Conservation (phyloP, 2,329 filamentous ascomycete species). For the Microsporum ferrugineum region DNA sequence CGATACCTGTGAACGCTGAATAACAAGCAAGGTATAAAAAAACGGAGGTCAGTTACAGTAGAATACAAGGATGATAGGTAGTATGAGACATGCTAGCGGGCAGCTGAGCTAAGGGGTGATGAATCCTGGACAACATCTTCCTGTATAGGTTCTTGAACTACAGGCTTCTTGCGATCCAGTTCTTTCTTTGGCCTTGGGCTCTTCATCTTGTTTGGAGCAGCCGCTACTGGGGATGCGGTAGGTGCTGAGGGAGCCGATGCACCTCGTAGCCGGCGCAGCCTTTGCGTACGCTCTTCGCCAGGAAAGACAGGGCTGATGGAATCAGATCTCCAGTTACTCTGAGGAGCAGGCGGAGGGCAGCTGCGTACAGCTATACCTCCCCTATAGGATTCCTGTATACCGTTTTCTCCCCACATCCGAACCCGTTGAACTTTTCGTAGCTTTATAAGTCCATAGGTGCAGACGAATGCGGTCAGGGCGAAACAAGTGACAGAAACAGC, state of each 20-base stretch:
- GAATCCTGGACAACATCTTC: not conserved
- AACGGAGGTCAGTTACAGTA: not conserved
- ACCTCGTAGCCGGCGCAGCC: constrained; percentile 9
- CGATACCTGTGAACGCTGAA: not conserved
- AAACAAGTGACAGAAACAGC: constrained; percentile 61
- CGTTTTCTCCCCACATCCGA: constrained; percentile 64
- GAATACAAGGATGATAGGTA: not conserved
- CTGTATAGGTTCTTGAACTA: not conserved
- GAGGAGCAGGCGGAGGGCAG: not conserved
- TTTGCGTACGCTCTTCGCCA: constrained; percentile 8
- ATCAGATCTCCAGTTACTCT: constrained; percentile 12
- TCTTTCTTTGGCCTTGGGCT: not conserved
- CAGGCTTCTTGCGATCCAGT: not conserved
- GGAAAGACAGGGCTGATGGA: constrained; percentile 10
- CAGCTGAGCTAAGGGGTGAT: not conserved
- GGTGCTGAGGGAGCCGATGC: constrained; percentile 2
- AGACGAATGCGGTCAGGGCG: constrained; percentile 63
- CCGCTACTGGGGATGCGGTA: not conserved
- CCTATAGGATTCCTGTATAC: constrained; percentile 18
- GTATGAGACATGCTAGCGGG: not conserved
- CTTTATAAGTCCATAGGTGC: constrained; percentile 71
- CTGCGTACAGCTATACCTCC: constrained; percentile 7
- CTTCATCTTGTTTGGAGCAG: not conserved
- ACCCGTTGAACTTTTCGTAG: constrained; percentile 77
- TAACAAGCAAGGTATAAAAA: not conserved